These are phyloP conservation scores for Torulaspora maleeae DNA, from an alignment of 805 yeast species.

Conservation along the genomic window DNA sequence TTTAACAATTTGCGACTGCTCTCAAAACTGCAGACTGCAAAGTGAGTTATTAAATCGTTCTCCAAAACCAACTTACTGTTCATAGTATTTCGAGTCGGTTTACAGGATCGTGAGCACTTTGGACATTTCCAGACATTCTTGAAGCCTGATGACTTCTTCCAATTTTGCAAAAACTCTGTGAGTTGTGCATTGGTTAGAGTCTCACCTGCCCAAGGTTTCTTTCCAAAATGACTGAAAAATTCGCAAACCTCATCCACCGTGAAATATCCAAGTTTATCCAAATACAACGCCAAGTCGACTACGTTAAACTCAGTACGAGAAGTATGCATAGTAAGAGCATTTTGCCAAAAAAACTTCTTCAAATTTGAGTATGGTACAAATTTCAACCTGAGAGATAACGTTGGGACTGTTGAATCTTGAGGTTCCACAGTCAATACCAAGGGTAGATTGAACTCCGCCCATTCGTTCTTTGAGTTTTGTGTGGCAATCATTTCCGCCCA, in stretches of 20 bases:
- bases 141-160: slow-evolving; percentile 36
- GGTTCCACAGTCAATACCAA: slow-evolving; percentile 30
- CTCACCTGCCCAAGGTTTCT: slow-evolving; percentile 53
- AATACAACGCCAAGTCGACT: slow-evolving; percentile 57
- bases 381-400: slow-evolving; percentile 53
- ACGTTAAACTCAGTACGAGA: slow-evolving; percentile 42
- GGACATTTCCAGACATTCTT: slow-evolving; percentile 69
- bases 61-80: slow-evolving; percentile 34
- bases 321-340: slow-evolving; percentile 44
- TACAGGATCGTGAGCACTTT: slow-evolving; percentile 60
- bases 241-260: slow-evolving; percentile 51
- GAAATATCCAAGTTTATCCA: slow-evolving; percentile 47
- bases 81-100: slow-evolving; percentile 43
- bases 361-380: slow-evolving; percentile 63
- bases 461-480: slow-evolving; percentile 28
- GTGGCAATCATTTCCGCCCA: slow-evolving; percentile 43
- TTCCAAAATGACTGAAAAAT: slow-evolving; percentile 46
- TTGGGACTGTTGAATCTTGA: slow-evolving; percentile 37
- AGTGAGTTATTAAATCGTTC: slow-evolving; percentile 74
- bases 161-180: slow-evolving; percentile 44
- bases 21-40: slow-evolving; percentile 78
- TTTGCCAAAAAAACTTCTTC: slow-evolving; percentile 65
- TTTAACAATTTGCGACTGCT: slow-evolving; percentile 60
- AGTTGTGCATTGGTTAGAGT: slow-evolving; percentile 43
- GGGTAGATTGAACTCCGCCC: slow-evolving; percentile 36